phyloP scores from a whole-genome alignment of 768 basidiomycete genomes.

The Collybiopsis luxurians region DNA sequence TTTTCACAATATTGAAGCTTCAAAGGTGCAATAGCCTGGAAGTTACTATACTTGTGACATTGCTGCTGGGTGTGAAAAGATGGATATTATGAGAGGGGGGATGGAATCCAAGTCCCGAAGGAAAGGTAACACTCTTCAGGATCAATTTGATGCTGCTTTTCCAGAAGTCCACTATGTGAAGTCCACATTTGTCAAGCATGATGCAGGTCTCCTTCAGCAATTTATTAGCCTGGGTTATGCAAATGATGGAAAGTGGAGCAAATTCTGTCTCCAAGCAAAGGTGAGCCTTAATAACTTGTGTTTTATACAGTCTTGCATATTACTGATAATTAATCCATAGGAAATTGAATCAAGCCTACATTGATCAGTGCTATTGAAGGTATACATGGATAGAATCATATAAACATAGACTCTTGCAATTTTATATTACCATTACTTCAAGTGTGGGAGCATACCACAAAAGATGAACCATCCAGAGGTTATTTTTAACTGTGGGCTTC shows the following conservation, averaged over 20 bases:
- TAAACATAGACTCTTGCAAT: too few relatives aligned
- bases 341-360: neutral
- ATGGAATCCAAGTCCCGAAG: neutral
- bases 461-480: constrained; percentile 11
- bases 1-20: too few relatives aligned
- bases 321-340: too few relatives aligned
- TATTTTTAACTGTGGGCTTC: constrained; percentile 1
- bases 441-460: constrained; percentile 6
- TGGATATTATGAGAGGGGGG: neutral
- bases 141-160: neutral
- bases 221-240: neutral
- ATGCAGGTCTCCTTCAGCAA: neutral
- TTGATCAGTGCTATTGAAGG: neutral
- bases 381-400: neutral
- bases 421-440: neutral
- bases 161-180: neutral
- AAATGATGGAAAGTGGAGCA: neutral
- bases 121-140: neutral
- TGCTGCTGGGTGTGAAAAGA: neutral
- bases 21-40: neutral
- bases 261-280: too few relatives aligned
- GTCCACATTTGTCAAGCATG: neutral
- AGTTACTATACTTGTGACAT: neutral
- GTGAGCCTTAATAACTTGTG: too few relatives aligned
- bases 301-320: too few relatives aligned